These are phyloP conservation scores for Haplographium delicatum DNA, from an alignment of 495 filamentous ascomycete genomes.

Conservation along the genomic window DNA sequence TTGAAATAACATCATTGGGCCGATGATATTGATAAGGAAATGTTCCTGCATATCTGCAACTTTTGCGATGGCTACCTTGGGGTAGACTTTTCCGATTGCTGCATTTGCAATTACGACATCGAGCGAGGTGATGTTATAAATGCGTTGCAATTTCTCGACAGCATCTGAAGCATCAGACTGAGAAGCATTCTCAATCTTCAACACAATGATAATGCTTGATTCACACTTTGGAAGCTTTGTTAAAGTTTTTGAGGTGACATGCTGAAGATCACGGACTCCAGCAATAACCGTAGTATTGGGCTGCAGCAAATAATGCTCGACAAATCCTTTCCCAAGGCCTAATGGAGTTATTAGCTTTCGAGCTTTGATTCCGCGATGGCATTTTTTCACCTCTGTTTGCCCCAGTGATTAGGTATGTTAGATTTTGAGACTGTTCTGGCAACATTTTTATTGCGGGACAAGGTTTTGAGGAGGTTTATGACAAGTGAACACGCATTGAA, in stretches of 20 bases:
- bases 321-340: not conserved
- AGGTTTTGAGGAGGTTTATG: too few species aligned
- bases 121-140: not conserved
- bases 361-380: not conserved
- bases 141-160: not conserved
- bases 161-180: not conserved
- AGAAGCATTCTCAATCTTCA: not conserved
- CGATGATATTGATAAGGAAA: conserved; percentile 15
- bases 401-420: not conserved
- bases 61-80: not conserved
- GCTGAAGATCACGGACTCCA: not conserved
- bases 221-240: not conserved
- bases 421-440: too few species aligned
- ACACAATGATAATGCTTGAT: not conserved
- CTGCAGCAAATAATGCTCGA: not conserved
- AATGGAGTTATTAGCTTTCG: not conserved
- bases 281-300: not conserved
- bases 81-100: not conserved
- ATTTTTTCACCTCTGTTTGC: not conserved
- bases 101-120: conserved; percentile 12
- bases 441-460: too few species aligned
- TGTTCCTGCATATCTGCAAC: not conserved
- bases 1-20: conserved; percentile 30
- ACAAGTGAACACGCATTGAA: too few species aligned
- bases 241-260: not conserved